Base-by-base conservation (phyloP, 441 rosid species). In the Sinapis alba region DNA sequence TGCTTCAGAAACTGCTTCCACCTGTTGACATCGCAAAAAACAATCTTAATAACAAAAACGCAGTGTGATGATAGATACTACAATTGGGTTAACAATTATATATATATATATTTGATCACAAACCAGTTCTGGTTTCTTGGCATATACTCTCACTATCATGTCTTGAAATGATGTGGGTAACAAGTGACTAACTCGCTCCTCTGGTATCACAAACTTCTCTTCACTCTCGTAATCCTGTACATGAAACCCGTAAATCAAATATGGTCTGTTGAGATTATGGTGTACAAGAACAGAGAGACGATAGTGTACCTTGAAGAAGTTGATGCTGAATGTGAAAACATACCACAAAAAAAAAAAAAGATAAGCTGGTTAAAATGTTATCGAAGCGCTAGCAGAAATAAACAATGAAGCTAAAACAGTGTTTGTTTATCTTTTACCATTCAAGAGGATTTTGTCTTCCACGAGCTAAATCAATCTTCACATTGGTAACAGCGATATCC, bases 141-240 rank as follows among this genome's bases (percentile, higher is more conserved):
- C 78, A 72, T 92, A 94, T 47, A 94, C 99, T 77, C 98, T 88
- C 79, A 92, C 96, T 24, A 94, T 90, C 98, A 83, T 90, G 78
- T 94, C 99, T 82, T 92, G 97, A 79, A 80, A 90, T 73, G 80
- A 83, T 20, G 87, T 75, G 32, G 99, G 98, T 63, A 94, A 83
- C 88, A 94, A 83, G 84, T 92, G 97, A 80, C 98, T 94, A 63
- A 92, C 83, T 58, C 91, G 83, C 45, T 86, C 90, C 69, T 90
- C 89, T 0, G 94, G 82, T 73, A 94, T 87, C 1, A 85, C 27
- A 78, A 94, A 92, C 76, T 89, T 94, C 78, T 92, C 94, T 0
- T 77, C 72, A 61, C 97, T 90, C 65, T 87, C 92, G 61, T 86
- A 90, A 83, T 92, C 99, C 99, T 94, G 86, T 57, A 75, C 21